Percentiles rank a stretch among this genome's conserved stretches.
phyloP scores from a whole-genome alignment of 768 basidiomycete genomes.

The Russula griseocarnosa region DNA sequence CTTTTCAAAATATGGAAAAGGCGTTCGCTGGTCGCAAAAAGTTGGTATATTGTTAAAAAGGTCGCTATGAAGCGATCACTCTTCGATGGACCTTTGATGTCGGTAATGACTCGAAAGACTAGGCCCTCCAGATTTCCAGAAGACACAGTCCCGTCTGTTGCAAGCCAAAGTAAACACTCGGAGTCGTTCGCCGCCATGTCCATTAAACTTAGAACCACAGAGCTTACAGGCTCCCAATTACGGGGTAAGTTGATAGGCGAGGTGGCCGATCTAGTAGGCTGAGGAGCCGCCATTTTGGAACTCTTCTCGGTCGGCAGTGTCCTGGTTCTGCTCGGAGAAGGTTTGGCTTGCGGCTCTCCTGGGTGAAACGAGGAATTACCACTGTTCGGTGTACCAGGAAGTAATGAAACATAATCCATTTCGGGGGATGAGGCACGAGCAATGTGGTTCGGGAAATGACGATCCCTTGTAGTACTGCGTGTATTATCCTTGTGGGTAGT shows the following conservation, averaged over 20 bases:
- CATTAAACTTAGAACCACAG: background rate
- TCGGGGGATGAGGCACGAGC: too few relatives aligned
- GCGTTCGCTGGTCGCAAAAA: constrained; percentile 12
- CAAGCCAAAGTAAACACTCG: constrained; percentile 3
- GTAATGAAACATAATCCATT: too few relatives aligned
- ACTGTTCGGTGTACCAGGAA: too few relatives aligned
- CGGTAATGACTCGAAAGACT: background rate
- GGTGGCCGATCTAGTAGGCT: background rate
- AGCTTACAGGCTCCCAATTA: constrained; percentile 6
- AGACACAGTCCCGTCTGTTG: constrained; percentile 15
- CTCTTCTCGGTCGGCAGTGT: background rate
- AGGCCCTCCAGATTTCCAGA: constrained; percentile 20
- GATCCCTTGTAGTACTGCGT: too few relatives aligned
- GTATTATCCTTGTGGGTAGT: too few relatives aligned
- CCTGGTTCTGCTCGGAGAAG: background rate
- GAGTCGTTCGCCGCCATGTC: constrained; percentile 7
- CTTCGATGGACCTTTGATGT: background rate
- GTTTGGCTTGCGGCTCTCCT: too few relatives aligned
- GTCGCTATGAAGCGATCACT: background rate
- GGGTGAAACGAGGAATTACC: too few relatives aligned
- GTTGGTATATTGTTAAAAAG: constrained; percentile 16
- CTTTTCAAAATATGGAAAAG: constrained; percentile 16
- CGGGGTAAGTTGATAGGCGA: background rate
- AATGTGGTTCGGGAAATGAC: too few relatives aligned
- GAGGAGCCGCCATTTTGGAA: background rate